phyloP scores from a whole-genome alignment of 331 rosid species.

The Rosa hybrid region DNA sequence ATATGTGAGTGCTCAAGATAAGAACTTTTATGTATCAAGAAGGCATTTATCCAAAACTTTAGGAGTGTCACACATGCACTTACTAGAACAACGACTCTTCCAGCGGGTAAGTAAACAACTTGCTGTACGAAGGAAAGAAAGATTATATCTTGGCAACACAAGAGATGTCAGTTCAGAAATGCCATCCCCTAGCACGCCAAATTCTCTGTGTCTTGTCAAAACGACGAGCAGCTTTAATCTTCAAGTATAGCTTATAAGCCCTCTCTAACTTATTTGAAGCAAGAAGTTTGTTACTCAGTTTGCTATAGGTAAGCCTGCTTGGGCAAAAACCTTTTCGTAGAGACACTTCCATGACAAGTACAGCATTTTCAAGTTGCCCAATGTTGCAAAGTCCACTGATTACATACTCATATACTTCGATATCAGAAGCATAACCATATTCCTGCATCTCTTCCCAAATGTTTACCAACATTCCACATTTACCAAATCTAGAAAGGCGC shows the following conservation, averaged over 20 bases:
- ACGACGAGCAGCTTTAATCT: constrained; percentile 69
- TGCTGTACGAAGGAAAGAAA: background rate
- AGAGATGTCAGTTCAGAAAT: constrained; percentile 48
- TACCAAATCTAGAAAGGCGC: constrained; percentile 79
- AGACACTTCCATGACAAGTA: constrained; percentile 90
- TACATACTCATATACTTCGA: constrained; percentile 73
- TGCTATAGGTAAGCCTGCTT: constrained; percentile 55
- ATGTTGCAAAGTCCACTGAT: constrained; percentile 71
- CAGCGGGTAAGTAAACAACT: background rate
- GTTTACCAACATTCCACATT: constrained; percentile 70
- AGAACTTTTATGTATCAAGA: background rate
- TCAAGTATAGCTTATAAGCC: constrained; percentile 70
- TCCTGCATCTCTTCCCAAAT: constrained; percentile 89
- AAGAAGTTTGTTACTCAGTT: constrained; percentile 54
- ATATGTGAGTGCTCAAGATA: background rate
- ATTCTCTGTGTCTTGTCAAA: constrained; percentile 53
- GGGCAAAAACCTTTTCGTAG: constrained; percentile 73
- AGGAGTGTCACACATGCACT: background rate
- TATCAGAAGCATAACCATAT: constrained; percentile 66
- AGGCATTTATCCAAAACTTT: background rate
- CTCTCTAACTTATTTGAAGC: constrained; percentile 56
- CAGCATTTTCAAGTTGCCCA: constrained; percentile 90
- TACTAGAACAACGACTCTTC: background rate
- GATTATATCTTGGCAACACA: background rate
- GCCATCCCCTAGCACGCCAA: constrained; percentile 94